These are phyloP conservation scores for Solanum verrucosum DNA, from an alignment of 257 asterid species.

Conservation along the genomic window DNA sequence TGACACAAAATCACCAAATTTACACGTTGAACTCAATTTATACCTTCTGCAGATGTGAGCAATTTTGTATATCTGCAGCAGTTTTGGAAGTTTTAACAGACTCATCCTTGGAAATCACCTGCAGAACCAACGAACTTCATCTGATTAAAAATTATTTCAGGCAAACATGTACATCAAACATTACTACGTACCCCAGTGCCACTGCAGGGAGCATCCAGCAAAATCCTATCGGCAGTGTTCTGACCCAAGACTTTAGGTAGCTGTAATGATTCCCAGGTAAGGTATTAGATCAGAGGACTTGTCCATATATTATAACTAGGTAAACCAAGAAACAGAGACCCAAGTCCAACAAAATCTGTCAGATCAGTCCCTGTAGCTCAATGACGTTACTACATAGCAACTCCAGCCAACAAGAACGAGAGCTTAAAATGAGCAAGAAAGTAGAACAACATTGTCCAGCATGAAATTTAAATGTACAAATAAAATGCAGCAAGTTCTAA, in stretches of 20 bases:
- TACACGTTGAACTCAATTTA: background rate
- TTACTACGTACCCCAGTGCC: conserved; percentile 79
- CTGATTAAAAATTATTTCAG: background rate
- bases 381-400: background rate
- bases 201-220: conserved; percentile 98
- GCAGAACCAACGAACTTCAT: conserved; percentile 11
- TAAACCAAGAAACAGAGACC: background rate
- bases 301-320: background rate
- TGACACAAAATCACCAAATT: background rate
- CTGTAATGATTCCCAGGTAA: conserved; percentile 28
- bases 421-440: background rate
- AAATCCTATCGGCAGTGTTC: conserved; percentile 73
- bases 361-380: background rate
- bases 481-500: background rate
- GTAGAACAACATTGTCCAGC: background rate
- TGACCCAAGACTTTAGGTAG: conserved; percentile 77
- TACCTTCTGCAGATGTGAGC: conserved; percentile 82
- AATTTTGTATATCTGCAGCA: conserved; percentile 69
- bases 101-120: conserved; percentile 95
- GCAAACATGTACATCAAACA: conserved; percentile 6
- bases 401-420: background rate
- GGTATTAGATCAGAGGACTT: background rate
- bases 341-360: background rate
- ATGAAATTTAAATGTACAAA: background rate
- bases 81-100: conserved; percentile 84